A percentile compares a stretch with the other conserved stretches of the same genome.
Conservation (phyloP, 495 filamentous ascomycete genomes). For the Penicillium pancosmium region DNA sequence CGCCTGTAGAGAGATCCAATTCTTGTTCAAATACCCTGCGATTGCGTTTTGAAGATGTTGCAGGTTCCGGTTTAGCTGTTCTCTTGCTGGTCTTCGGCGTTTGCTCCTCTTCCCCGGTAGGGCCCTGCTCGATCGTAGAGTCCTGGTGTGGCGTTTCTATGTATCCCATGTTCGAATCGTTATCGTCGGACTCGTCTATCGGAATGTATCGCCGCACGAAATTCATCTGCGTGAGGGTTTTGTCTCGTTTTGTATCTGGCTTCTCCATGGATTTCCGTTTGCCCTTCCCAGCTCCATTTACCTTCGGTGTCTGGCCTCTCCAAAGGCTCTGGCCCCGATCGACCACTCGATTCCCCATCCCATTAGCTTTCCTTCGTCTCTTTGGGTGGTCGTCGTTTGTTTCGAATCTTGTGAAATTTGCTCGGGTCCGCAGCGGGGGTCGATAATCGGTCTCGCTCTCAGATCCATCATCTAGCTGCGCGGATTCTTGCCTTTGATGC, state of each 20-base stretch:
- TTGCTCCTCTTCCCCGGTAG: constrained; percentile 3
- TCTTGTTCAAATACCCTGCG: constrained; percentile 22
- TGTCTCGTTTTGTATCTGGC: constrained; percentile 32
- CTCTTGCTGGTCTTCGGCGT: background rate
- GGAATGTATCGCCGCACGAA: constrained; percentile 45
- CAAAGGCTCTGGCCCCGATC: constrained; percentile 6
- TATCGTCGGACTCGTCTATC: constrained; percentile 41
- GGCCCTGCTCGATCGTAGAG: constrained; percentile 4
- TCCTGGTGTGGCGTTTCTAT: constrained; percentile 26
- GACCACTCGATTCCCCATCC: constrained; percentile 1
- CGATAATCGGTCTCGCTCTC: constrained; percentile 31
- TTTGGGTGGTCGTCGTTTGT: constrained; percentile 21
- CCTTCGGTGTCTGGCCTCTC: constrained; percentile 23
- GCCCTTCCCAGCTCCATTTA: constrained; percentile 23
- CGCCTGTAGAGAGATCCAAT: constrained; percentile 30
- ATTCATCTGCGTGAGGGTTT: constrained; percentile 52
- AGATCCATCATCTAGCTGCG: constrained; percentile 32
- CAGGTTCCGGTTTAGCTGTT: background rate
- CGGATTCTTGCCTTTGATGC: constrained; percentile 19
- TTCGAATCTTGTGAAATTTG: constrained; percentile 25
- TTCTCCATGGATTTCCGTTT: constrained; percentile 30
- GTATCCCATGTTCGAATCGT: constrained; percentile 42
- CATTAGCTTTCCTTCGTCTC: constrained; percentile 19
- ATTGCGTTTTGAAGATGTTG: constrained; percentile 13
- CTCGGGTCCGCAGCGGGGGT: constrained; percentile 19